A percentile compares a stretch with the other conserved stretches of the same genome.
These are phyloP conservation scores for Nakazawaea ambrosiae DNA, from an alignment of 805 yeast species.

Conservation along the genomic window DNA sequence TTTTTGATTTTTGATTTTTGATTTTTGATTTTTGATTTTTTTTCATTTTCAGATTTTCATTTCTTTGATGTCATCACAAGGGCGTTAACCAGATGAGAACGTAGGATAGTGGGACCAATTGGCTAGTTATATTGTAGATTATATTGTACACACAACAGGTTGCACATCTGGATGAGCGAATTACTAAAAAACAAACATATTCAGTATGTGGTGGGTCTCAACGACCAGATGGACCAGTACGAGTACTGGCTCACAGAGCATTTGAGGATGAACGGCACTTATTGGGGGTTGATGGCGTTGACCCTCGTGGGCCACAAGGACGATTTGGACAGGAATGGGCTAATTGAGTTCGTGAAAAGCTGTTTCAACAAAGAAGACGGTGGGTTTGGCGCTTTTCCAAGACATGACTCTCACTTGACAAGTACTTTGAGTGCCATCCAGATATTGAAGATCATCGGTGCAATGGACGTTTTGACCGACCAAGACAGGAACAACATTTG, in stretches of 20 bases:
- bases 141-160: too few species aligned
- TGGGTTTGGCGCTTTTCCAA: slow-evolving; percentile 86
- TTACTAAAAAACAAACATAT: neutral
- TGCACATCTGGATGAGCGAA: too few species aligned
- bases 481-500: slow-evolving; percentile 18
- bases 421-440: slow-evolving; percentile 87
- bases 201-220: neutral
- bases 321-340: slow-evolving; percentile 53
- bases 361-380: slow-evolving; percentile 58
- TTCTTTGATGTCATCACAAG: too few species aligned
- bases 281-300: slow-evolving; percentile 89
- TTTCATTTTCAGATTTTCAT: neutral
- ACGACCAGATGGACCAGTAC: slow-evolving; percentile 32
- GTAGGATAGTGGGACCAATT: too few species aligned
- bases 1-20: too few species aligned
- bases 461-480: slow-evolving; percentile 36
- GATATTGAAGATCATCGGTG: slow-evolving; percentile 59
- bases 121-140: too few species aligned
- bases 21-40: neutral
- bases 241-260: slow-evolving; percentile 92
- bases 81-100: too few species aligned
- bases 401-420: slow-evolving; percentile 82
- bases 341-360: slow-evolving; percentile 58
- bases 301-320: slow-evolving; percentile 48
- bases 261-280: slow-evolving; percentile 81